These are phyloP conservation scores for Alternaria sp. DNA, from an alignment of 2,329 filamentous ascomycete genomes.

Conservation along the genomic window DNA sequence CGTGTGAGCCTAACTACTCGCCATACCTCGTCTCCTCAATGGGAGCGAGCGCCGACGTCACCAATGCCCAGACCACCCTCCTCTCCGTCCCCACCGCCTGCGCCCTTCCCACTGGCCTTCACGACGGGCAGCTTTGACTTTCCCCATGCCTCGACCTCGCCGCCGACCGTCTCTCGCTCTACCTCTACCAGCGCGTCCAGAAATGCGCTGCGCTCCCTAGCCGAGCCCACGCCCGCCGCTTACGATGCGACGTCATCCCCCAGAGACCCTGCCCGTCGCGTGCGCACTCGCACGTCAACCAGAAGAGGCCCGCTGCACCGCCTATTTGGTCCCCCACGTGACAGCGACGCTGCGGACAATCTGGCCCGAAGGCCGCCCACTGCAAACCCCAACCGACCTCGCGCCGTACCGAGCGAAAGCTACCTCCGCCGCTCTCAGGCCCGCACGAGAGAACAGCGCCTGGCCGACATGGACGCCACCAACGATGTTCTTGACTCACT, in stretches of 20 bases:
- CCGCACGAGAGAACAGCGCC: constrained; percentile 35
- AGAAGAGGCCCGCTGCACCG: constrained; percentile 28
- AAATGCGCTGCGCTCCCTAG: constrained; percentile 14
- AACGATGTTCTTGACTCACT: constrained; percentile 30
- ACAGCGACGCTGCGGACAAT: constrained; percentile 20
- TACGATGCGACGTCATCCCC: constrained; percentile 10
- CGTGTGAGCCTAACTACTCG: neutral
- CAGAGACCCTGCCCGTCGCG: constrained; percentile 15
- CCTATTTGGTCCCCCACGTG: constrained; percentile 28
- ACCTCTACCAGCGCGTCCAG: neutral
- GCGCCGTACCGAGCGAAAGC: constrained; percentile 44
- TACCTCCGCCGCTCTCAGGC: constrained; percentile 44
- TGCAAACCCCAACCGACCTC: constrained; percentile 35
- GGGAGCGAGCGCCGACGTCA: constrained; percentile 30
- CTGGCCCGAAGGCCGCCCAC: constrained; percentile 22
- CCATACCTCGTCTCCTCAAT: constrained; percentile 8
- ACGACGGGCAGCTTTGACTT: constrained; percentile 53
- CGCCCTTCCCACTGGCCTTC: constrained; percentile 33
- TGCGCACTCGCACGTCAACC: constrained; percentile 11
- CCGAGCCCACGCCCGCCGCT: constrained; percentile 9
- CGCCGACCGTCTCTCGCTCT: constrained; percentile 15
- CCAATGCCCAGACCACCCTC: constrained; percentile 39
- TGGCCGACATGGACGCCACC: constrained; percentile 28
- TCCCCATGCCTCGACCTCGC: constrained; percentile 50
- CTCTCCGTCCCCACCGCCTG: constrained; percentile 35